phyloP scores from a whole-genome alignment of 805 yeast species.

The Zygosaccharomyces gambellarensis region DNA sequence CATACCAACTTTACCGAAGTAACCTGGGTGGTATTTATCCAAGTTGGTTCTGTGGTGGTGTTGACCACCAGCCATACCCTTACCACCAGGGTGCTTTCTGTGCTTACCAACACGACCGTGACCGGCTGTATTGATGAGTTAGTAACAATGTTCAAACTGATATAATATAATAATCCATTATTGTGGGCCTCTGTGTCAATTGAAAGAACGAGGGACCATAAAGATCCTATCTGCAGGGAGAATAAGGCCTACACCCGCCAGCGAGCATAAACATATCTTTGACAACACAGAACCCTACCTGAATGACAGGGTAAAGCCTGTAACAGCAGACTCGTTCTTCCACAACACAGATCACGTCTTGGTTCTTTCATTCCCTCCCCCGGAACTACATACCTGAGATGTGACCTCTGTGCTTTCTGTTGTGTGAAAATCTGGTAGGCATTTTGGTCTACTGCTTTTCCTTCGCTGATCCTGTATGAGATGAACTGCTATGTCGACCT shows the following conservation, averaged over 20 bases:
- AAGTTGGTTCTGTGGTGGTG: slow-evolving; percentile 99
- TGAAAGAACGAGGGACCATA: neutral
- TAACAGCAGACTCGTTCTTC: slow-evolving; percentile 4
- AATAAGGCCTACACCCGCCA: neutral
- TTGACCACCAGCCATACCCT: slow-evolving; percentile 99
- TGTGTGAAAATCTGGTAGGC: slow-evolving; percentile 99
- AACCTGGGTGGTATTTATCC: slow-evolving; percentile 99
- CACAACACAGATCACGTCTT: slow-evolving; percentile 32
- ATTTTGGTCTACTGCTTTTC: slow-evolving; percentile 41
- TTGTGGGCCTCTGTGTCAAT: slow-evolving; percentile 1
- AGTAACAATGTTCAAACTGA: neutral
- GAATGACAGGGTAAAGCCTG: neutral
- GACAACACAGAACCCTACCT: neutral
- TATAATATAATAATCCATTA: neutral
- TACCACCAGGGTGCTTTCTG: slow-evolving; percentile 99
- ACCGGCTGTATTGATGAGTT: slow-evolving; percentile 68
- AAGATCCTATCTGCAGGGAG: slow-evolving; percentile 3
- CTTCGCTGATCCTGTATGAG: neutral
- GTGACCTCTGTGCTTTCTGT: slow-evolving; percentile 99
- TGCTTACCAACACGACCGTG: slow-evolving; percentile 99
- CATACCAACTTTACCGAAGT: slow-evolving; percentile 99
- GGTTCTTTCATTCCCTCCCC: slow-evolving; percentile 41
- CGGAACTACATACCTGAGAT: slow-evolving; percentile 83
- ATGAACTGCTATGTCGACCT: neutral
- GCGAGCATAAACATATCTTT: neutral